A percentile compares a stretch with the other conserved stretches of the same genome.
phyloP scores from a whole-genome alignment of 129 eudicot genomes.

The Saposhnikovia divaricata region DNA sequence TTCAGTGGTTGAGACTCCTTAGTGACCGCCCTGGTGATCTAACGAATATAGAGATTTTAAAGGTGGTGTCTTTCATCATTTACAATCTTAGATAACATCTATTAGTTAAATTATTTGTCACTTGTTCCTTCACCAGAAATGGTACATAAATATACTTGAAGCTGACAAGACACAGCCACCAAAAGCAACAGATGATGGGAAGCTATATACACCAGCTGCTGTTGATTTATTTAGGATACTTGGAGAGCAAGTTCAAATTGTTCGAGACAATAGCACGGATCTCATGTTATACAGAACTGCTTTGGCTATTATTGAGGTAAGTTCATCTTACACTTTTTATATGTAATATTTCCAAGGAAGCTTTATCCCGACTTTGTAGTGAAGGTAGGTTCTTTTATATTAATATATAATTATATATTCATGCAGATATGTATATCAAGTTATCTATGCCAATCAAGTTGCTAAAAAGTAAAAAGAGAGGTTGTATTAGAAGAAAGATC shows the following conservation, averaged over 20 bases:
- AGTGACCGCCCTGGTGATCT: conserved; percentile 87
- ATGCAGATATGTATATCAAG: background rate
- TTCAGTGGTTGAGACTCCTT: conserved; percentile 85
- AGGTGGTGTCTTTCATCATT: conserved; percentile 37
- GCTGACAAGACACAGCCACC: conserved; percentile 98
- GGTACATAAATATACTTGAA: conserved; percentile 93
- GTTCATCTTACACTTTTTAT: conserved; percentile 15
- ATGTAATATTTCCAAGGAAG: background rate
- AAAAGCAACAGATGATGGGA: conserved; percentile 85
- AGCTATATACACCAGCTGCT: conserved; percentile 95
- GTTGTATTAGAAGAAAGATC: background rate
- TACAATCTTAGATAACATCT: background rate
- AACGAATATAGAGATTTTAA: conserved; percentile 79
- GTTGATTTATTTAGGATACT: conserved; percentile 94
- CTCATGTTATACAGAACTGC: conserved; percentile 92
- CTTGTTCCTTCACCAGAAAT: conserved; percentile 42
- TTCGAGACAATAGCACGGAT: conserved; percentile 95
- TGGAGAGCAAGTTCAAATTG: conserved; percentile 95
- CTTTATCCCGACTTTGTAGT: background rate
- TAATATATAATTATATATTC: background rate
- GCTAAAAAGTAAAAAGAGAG: background rate
- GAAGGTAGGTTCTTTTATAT: background rate
- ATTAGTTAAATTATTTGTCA: background rate
- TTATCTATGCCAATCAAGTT: background rate
- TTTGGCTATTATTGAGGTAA: conserved; percentile 90